Percentiles rank a stretch among this genome's conserved stretches.
Evolutionary conservation across 495 filamentous ascomycete genomes (phyloP).

Genomic region (Apiosordaria backusii): DNA sequence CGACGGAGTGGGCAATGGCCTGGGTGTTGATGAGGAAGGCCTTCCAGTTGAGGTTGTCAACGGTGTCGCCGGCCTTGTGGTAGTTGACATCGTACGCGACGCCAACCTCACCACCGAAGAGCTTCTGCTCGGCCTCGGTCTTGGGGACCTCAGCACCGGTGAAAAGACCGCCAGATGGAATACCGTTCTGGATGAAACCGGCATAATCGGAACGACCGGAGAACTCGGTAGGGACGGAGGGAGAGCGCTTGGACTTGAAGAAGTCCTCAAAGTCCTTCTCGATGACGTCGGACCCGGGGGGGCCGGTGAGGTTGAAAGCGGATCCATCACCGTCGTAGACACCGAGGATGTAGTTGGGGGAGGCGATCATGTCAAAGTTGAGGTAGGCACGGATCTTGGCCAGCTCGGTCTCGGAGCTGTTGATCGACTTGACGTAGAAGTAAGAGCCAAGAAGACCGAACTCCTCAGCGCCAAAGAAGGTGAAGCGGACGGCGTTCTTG

Average conservation of each 20-base stretch:
- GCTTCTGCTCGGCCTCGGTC: constrained; percentile 52
- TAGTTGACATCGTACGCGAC: constrained; percentile 61
- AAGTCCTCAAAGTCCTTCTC: constrained; percentile 63
- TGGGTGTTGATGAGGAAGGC: constrained; percentile 60
- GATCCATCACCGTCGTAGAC: constrained; percentile 70
- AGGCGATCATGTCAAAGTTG: constrained; percentile 79
- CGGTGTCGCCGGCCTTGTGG: constrained; percentile 55
- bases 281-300: constrained; percentile 59
- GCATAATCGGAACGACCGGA: constrained; percentile 66
- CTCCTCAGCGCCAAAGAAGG: constrained; percentile 67
- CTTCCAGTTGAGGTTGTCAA: constrained; percentile 56
- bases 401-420: constrained; percentile 41
- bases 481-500: constrained; percentile 67
- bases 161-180: constrained; percentile 63
- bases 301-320: constrained; percentile 58
- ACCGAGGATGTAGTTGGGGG: constrained; percentile 63
- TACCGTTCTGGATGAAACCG: constrained; percentile 60
- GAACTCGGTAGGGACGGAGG: constrained; percentile 53
- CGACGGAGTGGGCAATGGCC: constrained; percentile 61
- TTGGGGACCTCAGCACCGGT: constrained; percentile 67
- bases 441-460: constrained; percentile 62
- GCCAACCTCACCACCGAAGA: constrained; percentile 61
- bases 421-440: constrained; percentile 49
- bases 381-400: constrained; percentile 63
- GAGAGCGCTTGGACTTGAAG: constrained; percentile 44